Percentiles rank a stretch among this genome's conserved stretches.
Evolutionary conservation across 208 protist genomes (phyloP).

Genomic region (Crithidia bombi): DNA sequence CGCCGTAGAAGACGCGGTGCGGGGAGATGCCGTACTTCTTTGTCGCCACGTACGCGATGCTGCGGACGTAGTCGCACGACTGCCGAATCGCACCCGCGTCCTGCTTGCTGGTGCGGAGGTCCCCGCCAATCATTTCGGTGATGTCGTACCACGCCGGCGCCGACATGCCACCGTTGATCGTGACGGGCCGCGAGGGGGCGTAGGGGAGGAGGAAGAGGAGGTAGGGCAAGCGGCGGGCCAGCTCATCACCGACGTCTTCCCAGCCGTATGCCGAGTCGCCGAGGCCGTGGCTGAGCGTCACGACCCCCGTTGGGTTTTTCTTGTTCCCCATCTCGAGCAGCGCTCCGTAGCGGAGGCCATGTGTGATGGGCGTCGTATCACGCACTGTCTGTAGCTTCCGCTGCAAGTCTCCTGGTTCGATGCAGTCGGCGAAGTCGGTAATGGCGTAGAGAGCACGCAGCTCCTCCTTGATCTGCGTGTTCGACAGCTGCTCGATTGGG

Average conservation of each 20-base stretch:
- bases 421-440: slow-evolving; percentile 67
- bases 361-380: slow-evolving; percentile 50
- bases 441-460: slow-evolving; percentile 65
- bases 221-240: slow-evolving; percentile 71
- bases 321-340: slow-evolving; percentile 76
- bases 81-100: slow-evolving; percentile 50
- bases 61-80: slow-evolving; percentile 78
- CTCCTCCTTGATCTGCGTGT: slow-evolving; percentile 73
- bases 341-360: slow-evolving; percentile 62
- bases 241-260: slow-evolving; percentile 72
- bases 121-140: slow-evolving; percentile 42
- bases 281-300: slow-evolving; percentile 93
- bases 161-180: slow-evolving; percentile 84
- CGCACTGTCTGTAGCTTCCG: slow-evolving; percentile 57
- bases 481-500: slow-evolving; percentile 52
- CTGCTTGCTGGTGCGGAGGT: slow-evolving; percentile 40
- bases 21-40: slow-evolving; percentile 63
- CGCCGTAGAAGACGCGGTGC: slow-evolving; percentile 86
- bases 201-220: slow-evolving; percentile 93
- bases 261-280: slow-evolving; percentile 91
- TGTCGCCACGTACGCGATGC: slow-evolving; percentile 55
- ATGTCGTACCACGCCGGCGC: slow-evolving; percentile 95
- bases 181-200: slow-evolving; percentile 79
- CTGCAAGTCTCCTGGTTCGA: slow-evolving; percentile 73
- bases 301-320: slow-evolving; percentile 67